A percentile compares a stretch with the other conserved stretches of the same genome.
Evolutionary conservation across 805 yeast genomes (phyloP).

Genomic region (Pichia paraexigua): DNA sequence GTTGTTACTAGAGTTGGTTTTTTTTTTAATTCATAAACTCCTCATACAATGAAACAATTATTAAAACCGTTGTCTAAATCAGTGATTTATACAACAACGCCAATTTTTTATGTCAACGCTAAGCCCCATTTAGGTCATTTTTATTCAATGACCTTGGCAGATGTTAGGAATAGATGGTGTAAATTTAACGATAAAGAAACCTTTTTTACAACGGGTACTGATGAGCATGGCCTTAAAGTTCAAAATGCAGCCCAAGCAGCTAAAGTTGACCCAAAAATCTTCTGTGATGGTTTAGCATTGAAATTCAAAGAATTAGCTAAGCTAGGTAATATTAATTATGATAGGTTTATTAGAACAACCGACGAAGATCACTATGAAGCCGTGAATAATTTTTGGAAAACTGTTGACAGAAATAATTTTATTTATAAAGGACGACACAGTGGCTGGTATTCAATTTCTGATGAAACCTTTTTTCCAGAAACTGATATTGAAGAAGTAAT

Average conservation of each 20-base stretch:
- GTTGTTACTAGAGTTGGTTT: background rate
- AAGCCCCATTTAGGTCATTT: slow-evolving; percentile 91
- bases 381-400: slow-evolving; percentile 64
- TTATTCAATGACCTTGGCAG: slow-evolving; percentile 80
- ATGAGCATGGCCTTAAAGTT: slow-evolving; percentile 93
- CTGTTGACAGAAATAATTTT: slow-evolving; percentile 48
- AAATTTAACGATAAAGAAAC: slow-evolving; percentile 34
- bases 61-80: slow-evolving; percentile 7
- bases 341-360: slow-evolving; percentile 85
- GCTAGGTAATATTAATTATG: slow-evolving; percentile 48
- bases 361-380: slow-evolving; percentile 67
- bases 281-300: slow-evolving; percentile 63
- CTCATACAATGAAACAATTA: too few relatives aligned
- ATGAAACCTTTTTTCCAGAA: slow-evolving; percentile 90
- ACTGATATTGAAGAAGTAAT: slow-evolving; percentile 49
- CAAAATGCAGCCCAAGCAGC: slow-evolving; percentile 69
- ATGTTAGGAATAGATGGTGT: slow-evolving; percentile 71
- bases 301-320: slow-evolving; percentile 60
- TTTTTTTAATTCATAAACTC: background rate
- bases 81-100: slow-evolving; percentile 61
- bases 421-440: slow-evolving; percentile 77
- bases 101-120: slow-evolving; percentile 95
- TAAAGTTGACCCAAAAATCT: slow-evolving; percentile 45
- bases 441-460: slow-evolving; percentile 95
- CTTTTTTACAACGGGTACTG: slow-evolving; percentile 83